Evolutionary conservation across 1,284 basidiomycete genomes (phyloP).

Genomic region (Lentinula novae-zelandiae): DNA sequence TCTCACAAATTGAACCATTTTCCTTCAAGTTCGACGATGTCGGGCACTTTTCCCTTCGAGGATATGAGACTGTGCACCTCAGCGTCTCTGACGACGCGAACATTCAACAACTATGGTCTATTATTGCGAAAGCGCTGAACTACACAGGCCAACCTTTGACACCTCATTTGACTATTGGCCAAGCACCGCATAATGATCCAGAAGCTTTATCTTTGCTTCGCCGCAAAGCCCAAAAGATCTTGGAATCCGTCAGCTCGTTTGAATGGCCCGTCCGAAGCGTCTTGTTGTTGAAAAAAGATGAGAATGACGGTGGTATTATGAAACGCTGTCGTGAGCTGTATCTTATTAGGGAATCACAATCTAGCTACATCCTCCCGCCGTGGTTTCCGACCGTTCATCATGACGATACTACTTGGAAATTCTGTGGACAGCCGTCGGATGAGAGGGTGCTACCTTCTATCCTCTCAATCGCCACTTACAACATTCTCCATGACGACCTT

Average conservation of each 20-base stretch:
- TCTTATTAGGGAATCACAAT: not conserved
- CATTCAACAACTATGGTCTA: conserved; percentile 16
- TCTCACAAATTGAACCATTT: conserved; percentile 17
- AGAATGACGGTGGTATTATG: conserved; percentile 18
- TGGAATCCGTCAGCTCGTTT: conserved; percentile 9
- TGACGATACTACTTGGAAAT: conserved; percentile 5
- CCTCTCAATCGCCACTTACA: conserved; percentile 18
- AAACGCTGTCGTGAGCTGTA: conserved; percentile 15
- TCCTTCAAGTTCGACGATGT: conserved; percentile 13
- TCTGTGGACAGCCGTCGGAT: not conserved
- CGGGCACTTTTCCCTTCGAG: conserved; percentile 13
- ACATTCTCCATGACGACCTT: conserved; percentile 16
- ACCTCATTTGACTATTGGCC: conserved; percentile 21
- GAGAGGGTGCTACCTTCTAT: not conserved
- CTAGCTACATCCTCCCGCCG: conserved; percentile 2
- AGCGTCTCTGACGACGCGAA: conserved; percentile 7
- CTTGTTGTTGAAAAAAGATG: conserved; percentile 18
- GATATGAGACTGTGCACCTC: conserved; percentile 20
- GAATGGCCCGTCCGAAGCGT: conserved; percentile 18
- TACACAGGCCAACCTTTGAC: conserved; percentile 17
- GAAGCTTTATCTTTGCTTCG: conserved; percentile 12
- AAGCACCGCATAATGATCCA: conserved; percentile 11
- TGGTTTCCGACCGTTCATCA: conserved; percentile 6
- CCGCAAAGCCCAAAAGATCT: conserved; percentile 14
- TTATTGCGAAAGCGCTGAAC: conserved; percentile 13